Evolutionary conservation across 2,329 filamentous ascomycete species (phyloP).

Genomic region (Epichloe hybrida): DNA sequence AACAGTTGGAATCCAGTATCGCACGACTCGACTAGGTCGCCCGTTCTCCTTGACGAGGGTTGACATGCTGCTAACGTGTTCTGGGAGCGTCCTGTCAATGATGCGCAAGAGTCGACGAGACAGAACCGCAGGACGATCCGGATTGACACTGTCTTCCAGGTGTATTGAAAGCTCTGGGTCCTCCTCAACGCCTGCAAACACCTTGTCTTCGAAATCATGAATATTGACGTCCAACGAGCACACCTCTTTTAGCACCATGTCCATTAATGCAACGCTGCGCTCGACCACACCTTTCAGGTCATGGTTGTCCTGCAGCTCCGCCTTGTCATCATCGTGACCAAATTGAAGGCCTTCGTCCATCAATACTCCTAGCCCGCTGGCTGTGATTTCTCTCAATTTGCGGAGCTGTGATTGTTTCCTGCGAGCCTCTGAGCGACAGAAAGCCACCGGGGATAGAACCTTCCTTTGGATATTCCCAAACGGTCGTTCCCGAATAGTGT

Average conservation of each 20-base stretch:
- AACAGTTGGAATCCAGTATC: conserved; percentile 78
- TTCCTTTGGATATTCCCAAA: conserved; percentile 56
- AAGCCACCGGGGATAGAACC: conserved; percentile 65
- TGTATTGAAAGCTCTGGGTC: conserved; percentile 44
- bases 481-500: conserved; percentile 60
- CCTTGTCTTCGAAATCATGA: conserved; percentile 50
- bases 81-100: conserved; percentile 53
- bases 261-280: conserved; percentile 72
- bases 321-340: conserved; percentile 45
- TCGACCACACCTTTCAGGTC: conserved; percentile 62
- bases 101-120: conserved; percentile 56
- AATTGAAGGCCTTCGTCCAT: conserved; percentile 74
- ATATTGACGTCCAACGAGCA: conserved; percentile 49
- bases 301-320: conserved; percentile 32
- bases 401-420: conserved; percentile 59
- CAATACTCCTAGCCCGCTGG: conserved; percentile 74
- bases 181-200: conserved; percentile 49
- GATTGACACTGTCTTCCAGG: conserved; percentile 29
- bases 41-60: conserved; percentile 51
- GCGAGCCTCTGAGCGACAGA: conserved; percentile 60
- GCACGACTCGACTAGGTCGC: conserved; percentile 57
- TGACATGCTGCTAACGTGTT: conserved; percentile 46
- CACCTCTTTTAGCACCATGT: conserved; percentile 65
- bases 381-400: conserved; percentile 64
- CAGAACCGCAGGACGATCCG: conserved; percentile 43